Conservation (phyloP, 805 yeast genomes). For the Myxozyma kluyveri region DNA sequence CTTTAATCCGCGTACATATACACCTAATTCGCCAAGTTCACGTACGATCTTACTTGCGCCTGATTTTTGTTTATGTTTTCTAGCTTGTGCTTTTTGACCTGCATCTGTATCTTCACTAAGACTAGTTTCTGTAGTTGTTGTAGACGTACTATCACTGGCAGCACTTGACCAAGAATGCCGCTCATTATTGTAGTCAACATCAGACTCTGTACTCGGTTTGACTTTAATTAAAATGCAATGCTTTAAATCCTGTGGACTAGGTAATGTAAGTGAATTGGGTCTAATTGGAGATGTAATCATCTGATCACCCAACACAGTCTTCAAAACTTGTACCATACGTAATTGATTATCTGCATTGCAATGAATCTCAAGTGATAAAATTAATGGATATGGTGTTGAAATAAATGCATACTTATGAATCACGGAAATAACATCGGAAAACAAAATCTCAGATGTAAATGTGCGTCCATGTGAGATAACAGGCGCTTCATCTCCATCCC, state of each 20-base stretch:
- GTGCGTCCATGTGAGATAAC: constrained; percentile 88
- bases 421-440: constrained; percentile 65
- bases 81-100: constrained; percentile 21
- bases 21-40: constrained; percentile 58
- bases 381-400: constrained; percentile 80
- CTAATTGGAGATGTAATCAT: constrained; percentile 47
- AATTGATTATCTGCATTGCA: constrained; percentile 69
- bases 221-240: constrained; percentile 75
- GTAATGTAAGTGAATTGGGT: constrained; percentile 44
- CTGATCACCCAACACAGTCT: constrained; percentile 57
- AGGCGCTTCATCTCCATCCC: constrained; percentile 77
- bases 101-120: constrained; percentile 40
- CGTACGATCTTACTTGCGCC: constrained; percentile 35
- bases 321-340: constrained; percentile 53
- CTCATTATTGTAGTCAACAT: constrained; percentile 20
- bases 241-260: constrained; percentile 71
- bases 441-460: constrained; percentile 69
- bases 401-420: constrained; percentile 84
- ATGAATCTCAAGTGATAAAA: constrained; percentile 80
- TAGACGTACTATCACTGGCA: constrained; percentile 33
- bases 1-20: constrained; percentile 71
- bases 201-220: constrained; percentile 49
- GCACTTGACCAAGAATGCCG: constrained; percentile 30
- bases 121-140: constrained; percentile 32
- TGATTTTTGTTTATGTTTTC: constrained; percentile 16